phyloP scores from a whole-genome alignment of 192 early-diverging fungal species.

The Pilaira anomala region DNA sequence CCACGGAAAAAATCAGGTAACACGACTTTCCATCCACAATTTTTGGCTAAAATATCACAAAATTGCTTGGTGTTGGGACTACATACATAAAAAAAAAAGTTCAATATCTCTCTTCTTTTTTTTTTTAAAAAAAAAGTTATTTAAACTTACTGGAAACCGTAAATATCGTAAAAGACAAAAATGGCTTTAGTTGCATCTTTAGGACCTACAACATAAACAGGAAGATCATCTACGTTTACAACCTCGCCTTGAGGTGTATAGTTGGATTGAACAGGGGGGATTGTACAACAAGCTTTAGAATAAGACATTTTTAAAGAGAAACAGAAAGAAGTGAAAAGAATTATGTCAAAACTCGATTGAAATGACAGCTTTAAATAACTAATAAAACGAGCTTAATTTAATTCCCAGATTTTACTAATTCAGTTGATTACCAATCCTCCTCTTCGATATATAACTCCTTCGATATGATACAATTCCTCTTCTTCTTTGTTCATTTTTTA shows the following conservation, averaged over 20 bases:
- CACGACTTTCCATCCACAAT: conserved; percentile 57
- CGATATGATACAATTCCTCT: too few species aligned
- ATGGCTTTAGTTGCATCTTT: conserved; percentile 57
- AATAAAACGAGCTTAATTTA: too few species aligned
- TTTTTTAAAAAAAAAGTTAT: not conserved
- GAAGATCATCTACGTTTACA: conserved; percentile 24
- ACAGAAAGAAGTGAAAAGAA: too few species aligned
- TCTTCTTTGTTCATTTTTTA: too few species aligned
- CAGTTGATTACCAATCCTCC: too few species aligned
- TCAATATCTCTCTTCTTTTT: not conserved
- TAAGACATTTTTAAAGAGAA: conserved; percentile 25
- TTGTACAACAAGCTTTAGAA: conserved; percentile 28
- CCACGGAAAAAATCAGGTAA: conserved; percentile 66
- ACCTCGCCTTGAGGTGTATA: conserved; percentile 28
- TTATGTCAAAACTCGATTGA: too few species aligned
- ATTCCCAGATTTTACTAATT: too few species aligned
- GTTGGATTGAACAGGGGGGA: conserved; percentile 27
- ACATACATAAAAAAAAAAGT: conserved; percentile 10
- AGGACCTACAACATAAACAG: conserved; percentile 30
- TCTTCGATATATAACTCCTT: too few species aligned
- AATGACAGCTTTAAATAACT: too few species aligned
- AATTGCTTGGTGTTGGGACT: conserved; percentile 63
- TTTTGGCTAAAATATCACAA: conserved; percentile 48
- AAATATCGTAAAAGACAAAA: conserved; percentile 68
- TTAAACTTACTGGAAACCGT: conserved; percentile 47